Conservation (phyloP, 2,329 filamentous ascomycete genomes). For the Lachnellula hyalina region DNA sequence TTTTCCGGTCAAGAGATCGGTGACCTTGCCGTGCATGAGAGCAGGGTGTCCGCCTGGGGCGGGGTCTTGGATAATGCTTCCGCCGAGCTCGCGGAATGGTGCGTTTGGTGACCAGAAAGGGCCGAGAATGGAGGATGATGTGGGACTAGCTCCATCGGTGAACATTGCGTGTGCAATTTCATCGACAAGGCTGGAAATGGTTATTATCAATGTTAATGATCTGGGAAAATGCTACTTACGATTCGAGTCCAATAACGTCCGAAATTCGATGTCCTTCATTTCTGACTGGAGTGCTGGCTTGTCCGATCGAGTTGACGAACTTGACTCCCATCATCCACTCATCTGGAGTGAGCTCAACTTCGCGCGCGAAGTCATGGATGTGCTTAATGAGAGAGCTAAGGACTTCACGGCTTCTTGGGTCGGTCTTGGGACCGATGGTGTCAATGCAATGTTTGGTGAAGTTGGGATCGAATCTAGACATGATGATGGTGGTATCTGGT, state of each 20-base stretch:
- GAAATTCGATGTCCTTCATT: conserved; percentile 71
- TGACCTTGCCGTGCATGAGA: conserved; percentile 53
- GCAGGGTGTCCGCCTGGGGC: conserved; percentile 47
- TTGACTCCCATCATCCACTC: conserved; percentile 74
- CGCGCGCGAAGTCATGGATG: conserved; percentile 73
- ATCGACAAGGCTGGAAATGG: conserved; percentile 34
- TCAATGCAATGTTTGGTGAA: conserved; percentile 72
- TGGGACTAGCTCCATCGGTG: conserved; percentile 19
- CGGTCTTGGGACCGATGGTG: conserved; percentile 64
- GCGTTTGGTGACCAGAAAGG: conserved; percentile 78
- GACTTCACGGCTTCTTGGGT: conserved; percentile 59
- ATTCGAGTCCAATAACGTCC: conserved; percentile 70
- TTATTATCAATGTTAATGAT: not conserved
- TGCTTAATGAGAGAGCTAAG: conserved; percentile 61
- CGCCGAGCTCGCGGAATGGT: conserved; percentile 64
- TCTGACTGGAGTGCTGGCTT: conserved; percentile 57
- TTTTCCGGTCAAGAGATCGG: conserved; percentile 34
- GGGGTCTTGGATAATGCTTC: conserved; percentile 51
- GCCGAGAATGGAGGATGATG: conserved; percentile 69
- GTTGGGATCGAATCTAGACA: conserved; percentile 59
- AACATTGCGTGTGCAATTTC: conserved; percentile 25
- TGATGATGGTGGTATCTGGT: no score
- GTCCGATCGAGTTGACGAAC: conserved; percentile 69
- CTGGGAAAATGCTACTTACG: conserved; percentile 38
- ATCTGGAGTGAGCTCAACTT: conserved; percentile 69